Percentiles rank a stretch among this genome's conserved stretches.
These are phyloP conservation scores for Diplodia intermedia DNA, from an alignment of 2,329 filamentous ascomycete genomes.

Conservation along the genomic window DNA sequence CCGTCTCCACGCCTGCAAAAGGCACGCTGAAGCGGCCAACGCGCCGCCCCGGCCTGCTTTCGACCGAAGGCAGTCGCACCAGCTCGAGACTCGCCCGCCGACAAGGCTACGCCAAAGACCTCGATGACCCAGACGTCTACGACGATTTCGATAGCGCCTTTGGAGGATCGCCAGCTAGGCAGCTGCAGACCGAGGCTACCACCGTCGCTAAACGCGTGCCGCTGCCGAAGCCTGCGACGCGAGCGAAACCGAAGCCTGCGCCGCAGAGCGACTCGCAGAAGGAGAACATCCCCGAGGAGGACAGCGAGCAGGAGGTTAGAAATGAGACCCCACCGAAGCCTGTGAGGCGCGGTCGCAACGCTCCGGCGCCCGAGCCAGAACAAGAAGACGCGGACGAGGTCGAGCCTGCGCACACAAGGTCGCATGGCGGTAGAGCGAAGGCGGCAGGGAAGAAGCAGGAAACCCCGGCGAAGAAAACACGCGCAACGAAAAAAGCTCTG, in stretches of 20 bases:
- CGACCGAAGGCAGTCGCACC: background rate
- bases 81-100: conserved; percentile 14
- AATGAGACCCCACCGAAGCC: background rate
- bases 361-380: conserved; percentile 1
- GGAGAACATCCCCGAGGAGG: conserved; percentile 19
- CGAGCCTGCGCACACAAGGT: conserved; percentile 1
- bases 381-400: conserved; percentile 30
- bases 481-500: background rate
- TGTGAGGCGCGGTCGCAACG: background rate
- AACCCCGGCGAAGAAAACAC: background rate
- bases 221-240: conserved; percentile 1
- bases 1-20: background rate
- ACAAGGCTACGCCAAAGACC: conserved; percentile 4
- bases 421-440: background rate
- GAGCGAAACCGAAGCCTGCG: conserved; percentile 18
- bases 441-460: conserved; percentile 10
- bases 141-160: conserved; percentile 55
- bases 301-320: background rate
- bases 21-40: conserved; percentile 29
- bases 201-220: conserved; percentile 16
- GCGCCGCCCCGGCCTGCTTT: conserved; percentile 7
- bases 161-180: conserved; percentile 16
- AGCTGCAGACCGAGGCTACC: conserved; percentile 36
- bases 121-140: conserved; percentile 47
- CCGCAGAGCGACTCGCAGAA: conserved; percentile 32